Evolutionary conservation across 2,329 filamentous ascomycete species (phyloP).

Genomic region (Cladobotryum mycophilum): DNA sequence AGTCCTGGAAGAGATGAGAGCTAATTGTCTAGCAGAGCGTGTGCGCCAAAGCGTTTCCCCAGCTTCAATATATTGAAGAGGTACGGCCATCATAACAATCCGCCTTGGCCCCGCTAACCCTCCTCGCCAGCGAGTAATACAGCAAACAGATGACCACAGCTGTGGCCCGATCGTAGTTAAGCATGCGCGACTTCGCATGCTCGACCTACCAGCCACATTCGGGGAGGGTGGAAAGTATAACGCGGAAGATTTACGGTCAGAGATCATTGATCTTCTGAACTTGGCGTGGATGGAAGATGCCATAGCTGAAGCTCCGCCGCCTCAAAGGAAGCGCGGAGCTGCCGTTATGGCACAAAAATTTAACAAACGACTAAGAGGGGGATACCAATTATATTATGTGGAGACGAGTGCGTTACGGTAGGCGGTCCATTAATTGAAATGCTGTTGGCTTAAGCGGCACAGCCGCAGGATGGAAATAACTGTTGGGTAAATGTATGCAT

Average conservation of each 20-base stretch:
- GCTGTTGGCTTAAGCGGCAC: no score
- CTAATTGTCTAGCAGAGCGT: background rate
- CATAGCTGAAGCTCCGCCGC: no score
- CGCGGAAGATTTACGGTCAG: background rate
- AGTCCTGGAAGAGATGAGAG: background rate
- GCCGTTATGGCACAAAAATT: no score
- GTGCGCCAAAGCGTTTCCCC: slow-evolving; percentile 1
- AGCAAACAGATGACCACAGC: slow-evolving; percentile 3
- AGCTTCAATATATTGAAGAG: slow-evolving; percentile 1
- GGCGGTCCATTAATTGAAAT: no score
- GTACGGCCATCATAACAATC: background rate
- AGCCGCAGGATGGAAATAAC: no score
- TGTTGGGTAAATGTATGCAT: no score
- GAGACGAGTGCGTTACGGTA: no score
- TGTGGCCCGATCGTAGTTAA: slow-evolving; percentile 7
- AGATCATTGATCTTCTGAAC: background rate
- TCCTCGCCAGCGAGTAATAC: background rate
- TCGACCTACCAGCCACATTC: background rate
- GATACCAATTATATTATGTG: no score
- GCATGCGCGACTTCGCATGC: slow-evolving; percentile 3
- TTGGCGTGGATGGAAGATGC: background rate
- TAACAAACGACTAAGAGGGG: no score
- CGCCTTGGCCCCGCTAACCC: background rate
- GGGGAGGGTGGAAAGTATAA: background rate
- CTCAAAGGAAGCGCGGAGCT: no score